Base-by-base conservation (phyloP, 129 eudicot species). In the Artemisia tridentata region DNA sequence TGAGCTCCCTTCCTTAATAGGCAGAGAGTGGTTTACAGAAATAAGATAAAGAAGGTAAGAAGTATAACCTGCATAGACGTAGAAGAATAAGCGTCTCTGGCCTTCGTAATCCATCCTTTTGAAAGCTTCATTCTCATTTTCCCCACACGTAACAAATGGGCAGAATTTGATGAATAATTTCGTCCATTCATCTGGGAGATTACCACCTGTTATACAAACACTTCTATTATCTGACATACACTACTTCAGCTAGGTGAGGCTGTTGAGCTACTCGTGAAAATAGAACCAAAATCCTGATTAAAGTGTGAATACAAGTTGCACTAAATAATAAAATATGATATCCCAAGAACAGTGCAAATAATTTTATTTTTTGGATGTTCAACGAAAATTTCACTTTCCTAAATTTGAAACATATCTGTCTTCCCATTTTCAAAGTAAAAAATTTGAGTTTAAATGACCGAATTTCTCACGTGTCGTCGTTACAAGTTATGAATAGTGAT, bases 31-130 rank as follows among this genome's bases (percentile, higher is more conserved):
- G 43, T 34, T 34, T 7, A 34, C 9, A 38, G 10, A 38, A 38
- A 38, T 38, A 38, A 38, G 45, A 38, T 38, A 38, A 38, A 38
- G 45, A 38, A 38, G 45, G 45, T 38, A 38, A 38, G 10, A 38
- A 52, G 54, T 64, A 20, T 18, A 75, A 87, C 98, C 98, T 89
- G 98, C 98, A 93, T 93, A 19, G 98, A 83, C 45, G 85, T 68
- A 56, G 92, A 87, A 67, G 95, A 87, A 81, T 93, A 93, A 0
- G 97, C 83, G 10, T 93, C 98, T 60, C 97, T 87, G 38, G 90
- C 90, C 86, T 87, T 93, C 3, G 95, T 89, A 72, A 93, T 89
- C 98, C 98, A 93, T 76, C 97, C 98, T 82, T 89, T 87, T 46
- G 86, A 76, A 15, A 93, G 98, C 82, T 89, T 93, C 81, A 89